Evolutionary conservation across 805 yeast genomes (phyloP), one percentile per base, ranked within the genome.

Genomic region (Jamesozyma piceae): DNA sequence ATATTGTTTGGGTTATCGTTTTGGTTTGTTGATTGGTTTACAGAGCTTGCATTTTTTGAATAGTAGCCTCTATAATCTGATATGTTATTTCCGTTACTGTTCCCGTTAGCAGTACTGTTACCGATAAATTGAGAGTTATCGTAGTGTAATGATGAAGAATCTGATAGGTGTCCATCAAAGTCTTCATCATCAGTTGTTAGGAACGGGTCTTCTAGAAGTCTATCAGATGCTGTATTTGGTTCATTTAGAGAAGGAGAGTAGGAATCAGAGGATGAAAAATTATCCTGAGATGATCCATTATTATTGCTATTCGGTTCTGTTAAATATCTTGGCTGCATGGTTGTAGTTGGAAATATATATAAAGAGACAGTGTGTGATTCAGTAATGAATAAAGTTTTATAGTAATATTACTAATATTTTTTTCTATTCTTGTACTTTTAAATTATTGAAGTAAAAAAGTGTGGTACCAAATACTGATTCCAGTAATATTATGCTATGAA

Each of bases 61-160:
- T 59, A 61, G 40, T 58, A 61, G 22, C 65, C 65, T 37, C 51
- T 53, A 45, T 61, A 61, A 38, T 58, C 62, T 14, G 57, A 49
- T 11, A 47, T 21, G 8, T 30, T 21, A 27, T 37, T 37, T 17
- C 14, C n/a, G 36, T 34, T 15, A 31, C n/a, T 14, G 28, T 38
- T 35, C 3, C n/a, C n/a, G n/a, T n/a, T n/a, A n/a, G n/a, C n/a
- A n/a, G n/a, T n/a, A 19, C 14, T 21, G 36, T 34, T 15, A 31
- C n/a, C 15, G 28, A 24, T 11, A 24, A 8, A 8, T 8, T 24
- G 28, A 11, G 33, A 34, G 24, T n/a, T 20, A 6, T 38, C 19
- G 26, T 26, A 37, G 26, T 35, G 20, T 33, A 42, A 33, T 3
- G 44, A 42, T 8, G 46, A 42, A 5, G 43, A 37, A 17, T 17